A percentile compares a stretch with the other conserved stretches of the same genome.
Evolutionary conservation across 257 asterid species (phyloP).

Genomic region (Solanum lignicaule): DNA sequence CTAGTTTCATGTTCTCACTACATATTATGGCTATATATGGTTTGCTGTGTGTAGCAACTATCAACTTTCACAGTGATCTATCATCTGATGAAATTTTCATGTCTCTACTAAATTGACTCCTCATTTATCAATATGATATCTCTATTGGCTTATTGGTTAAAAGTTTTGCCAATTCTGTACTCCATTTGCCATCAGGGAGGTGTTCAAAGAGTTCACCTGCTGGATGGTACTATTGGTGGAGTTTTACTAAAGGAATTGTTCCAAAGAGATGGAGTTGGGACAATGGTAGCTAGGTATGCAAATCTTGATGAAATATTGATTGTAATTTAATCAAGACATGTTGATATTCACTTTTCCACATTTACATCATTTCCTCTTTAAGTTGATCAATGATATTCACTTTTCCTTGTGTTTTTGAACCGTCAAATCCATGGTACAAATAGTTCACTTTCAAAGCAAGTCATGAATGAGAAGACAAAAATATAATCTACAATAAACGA

Average conservation of each 20-base stretch:
- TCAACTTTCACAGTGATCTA: not conserved
- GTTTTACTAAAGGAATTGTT: conserved; percentile 80
- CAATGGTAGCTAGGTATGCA: conserved; percentile 93
- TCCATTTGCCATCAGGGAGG: conserved; percentile 61
- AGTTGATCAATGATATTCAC: not conserved
- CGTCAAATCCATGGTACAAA: not conserved
- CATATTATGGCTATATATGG: not conserved
- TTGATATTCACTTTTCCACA: not conserved
- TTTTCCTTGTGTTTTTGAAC: not conserved
- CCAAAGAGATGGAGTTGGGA: conserved; percentile 94
- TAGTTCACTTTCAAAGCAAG: not conserved
- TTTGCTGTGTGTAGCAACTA: not conserved
- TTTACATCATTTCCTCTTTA: not conserved
- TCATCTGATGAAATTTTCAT: not conserved
- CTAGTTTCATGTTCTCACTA: not conserved
- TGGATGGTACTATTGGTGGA: conserved; percentile 91
- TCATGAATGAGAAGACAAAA: not conserved
- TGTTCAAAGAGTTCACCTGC: conserved; percentile 85
- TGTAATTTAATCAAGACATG: not conserved
- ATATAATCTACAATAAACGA: not conserved
- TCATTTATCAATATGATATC: not conserved
- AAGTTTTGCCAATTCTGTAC: not conserved
- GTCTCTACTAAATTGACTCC: not conserved
- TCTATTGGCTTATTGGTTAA: not conserved
- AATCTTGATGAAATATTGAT: not conserved